A percentile compares a stretch with the other conserved stretches of the same genome.
Evolutionary conservation across 1,284 basidiomycete species (phyloP).

Genomic region (Fomitopsis palustris): DNA sequence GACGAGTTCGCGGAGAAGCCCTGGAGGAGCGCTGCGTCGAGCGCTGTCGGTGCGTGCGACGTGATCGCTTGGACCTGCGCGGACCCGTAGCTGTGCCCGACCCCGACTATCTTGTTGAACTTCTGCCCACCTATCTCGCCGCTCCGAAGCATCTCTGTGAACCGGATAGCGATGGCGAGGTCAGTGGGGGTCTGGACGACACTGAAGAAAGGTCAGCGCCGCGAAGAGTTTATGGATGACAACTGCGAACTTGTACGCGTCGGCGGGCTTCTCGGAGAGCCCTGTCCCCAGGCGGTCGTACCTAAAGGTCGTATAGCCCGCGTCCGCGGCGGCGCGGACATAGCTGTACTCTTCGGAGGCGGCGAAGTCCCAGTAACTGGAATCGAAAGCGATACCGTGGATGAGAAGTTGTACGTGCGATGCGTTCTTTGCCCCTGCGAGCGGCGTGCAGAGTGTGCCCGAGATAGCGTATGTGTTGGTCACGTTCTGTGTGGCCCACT

Average conservation of each 20-base stretch:
- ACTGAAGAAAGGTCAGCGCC: not conserved
- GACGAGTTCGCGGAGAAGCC: too few species aligned
- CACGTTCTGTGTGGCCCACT: conserved; percentile 3
- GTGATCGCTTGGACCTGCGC: conserved; percentile 12
- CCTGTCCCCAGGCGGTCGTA: conserved; percentile 19
- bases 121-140: conserved; percentile 8
- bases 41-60: conserved; percentile 1
- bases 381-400: conserved; percentile 15
- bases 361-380: conserved; percentile 17
- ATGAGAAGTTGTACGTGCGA: conserved; percentile 13
- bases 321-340: conserved; percentile 13
- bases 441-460: conserved; percentile 14
- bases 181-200: conserved; percentile 15
- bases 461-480: conserved; percentile 12
- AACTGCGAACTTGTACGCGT: conserved; percentile 16
- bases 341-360: conserved; percentile 14
- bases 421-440: conserved; percentile 8
- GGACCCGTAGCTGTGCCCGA: conserved; percentile 17
- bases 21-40: conserved; percentile 11
- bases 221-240: not conserved
- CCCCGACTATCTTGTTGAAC: conserved; percentile 15
- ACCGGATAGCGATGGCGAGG: conserved; percentile 12
- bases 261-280: conserved; percentile 14
- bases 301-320: conserved; percentile 15
- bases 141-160: conserved; percentile 14